Evolutionary conservation across 768 basidiomycete genomes (phyloP), one percentile per base, ranked within the genome.

Genomic region (Mycena metata): DNA sequence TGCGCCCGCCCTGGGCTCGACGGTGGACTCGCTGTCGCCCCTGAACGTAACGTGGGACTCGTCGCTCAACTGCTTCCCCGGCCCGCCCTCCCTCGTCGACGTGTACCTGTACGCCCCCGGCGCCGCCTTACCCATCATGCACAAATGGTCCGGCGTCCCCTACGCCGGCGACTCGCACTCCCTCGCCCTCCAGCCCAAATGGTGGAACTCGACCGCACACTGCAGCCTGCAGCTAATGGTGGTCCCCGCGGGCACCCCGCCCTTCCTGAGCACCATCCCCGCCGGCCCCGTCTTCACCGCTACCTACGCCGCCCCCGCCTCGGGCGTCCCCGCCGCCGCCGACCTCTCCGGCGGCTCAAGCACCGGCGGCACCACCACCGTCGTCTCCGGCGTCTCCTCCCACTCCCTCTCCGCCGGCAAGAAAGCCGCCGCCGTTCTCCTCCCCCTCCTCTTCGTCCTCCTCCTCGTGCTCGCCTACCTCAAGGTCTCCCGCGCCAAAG

Each of bases 281-380:
- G 88, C 89, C 10, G 92, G 90, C 0, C 93, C 93, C 49, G 77
- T 93, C 62, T 90, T 93, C 73, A 88, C 82, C 12, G 90, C 89
- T 0, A 91, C 88, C 1, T 91, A 90, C 77, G 76, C 82, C 5
- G 69, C 82, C 1, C 73, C 82, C 2, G 75, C 77, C 4, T 84
- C 88, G 2, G 83, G 88, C 72, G 72, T 76, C n/a, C 35, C 76
- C 24, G 39, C 82, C 2, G 74, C 77, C 4, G 84, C 88, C 2
- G 83, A 88, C 72, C 74, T 78, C n/a, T 77, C 76, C 60, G 72
- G 76, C 17, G 36, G 76, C 23, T 73, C 76, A 45, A 30, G 70
- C n/a, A 54, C 76, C 7, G 77, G 23, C 58, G 45, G 78, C 43
- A 76, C 82, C 56, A 85, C 85, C 56, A 79, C 76, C 71, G 76